phyloP scores from a whole-genome alignment of 2,329 filamentous ascomycete genomes.

The Diaporthe vaccinii region DNA sequence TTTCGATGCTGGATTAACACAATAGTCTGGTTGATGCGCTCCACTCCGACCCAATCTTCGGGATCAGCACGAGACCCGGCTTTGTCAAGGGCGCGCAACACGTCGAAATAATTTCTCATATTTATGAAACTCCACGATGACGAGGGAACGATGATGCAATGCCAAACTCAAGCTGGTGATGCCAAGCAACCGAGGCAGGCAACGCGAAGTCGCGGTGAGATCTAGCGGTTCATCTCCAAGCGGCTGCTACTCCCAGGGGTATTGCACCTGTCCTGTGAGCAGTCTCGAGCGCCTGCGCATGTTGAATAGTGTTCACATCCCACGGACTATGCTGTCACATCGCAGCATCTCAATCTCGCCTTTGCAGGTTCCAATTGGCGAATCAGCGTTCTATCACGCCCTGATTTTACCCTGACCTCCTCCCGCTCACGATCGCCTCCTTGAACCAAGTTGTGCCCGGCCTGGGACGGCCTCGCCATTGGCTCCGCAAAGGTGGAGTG shows the following conservation, averaged over 20 bases:
- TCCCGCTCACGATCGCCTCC: conserved; percentile 19
- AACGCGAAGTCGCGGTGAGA: conserved; percentile 6
- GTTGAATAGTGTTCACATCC: not conserved
- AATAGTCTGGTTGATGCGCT: not conserved
- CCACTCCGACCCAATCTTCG: conserved; percentile 3
- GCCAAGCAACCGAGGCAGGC: not conserved
- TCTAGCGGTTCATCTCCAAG: not conserved
- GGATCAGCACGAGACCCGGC: conserved; percentile 10
- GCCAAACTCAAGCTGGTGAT: not conserved
- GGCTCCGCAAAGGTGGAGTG: not conserved
- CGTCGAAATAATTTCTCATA: not conserved
- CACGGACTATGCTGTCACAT: conserved; percentile 23
- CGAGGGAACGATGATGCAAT: not conserved
- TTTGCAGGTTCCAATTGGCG: conserved; percentile 26
- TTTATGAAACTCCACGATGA: conserved; percentile 19
- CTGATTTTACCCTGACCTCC: not conserved
- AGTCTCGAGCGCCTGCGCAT: not conserved
- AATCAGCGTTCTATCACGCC: not conserved
- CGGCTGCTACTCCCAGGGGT: not conserved
- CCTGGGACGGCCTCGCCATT: conserved; percentile 5
- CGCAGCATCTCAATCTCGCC: conserved; percentile 18
- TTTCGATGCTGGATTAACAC: not conserved
- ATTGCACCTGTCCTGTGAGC: not conserved
- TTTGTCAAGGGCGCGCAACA: conserved; percentile 1
- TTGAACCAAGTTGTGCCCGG: conserved; percentile 7